Conservation (phyloP, 345 rosid genomes). For the Corymbia maculata region DNA sequence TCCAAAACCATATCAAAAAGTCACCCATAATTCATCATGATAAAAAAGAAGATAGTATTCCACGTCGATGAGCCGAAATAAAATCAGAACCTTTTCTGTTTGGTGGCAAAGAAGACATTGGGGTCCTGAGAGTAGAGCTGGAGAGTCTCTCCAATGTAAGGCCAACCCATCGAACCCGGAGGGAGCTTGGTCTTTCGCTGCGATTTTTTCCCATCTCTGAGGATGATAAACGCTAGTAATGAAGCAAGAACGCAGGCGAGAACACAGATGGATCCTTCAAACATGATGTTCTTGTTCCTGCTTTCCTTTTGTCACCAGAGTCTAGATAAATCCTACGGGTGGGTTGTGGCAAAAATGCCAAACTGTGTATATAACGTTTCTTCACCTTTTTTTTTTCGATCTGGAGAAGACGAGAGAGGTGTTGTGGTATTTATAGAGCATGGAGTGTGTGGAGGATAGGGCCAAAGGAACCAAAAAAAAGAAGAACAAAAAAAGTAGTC, state of each 20-base stretch:
- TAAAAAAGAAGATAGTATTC: neutral
- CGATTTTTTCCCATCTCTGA: constrained; percentile 4
- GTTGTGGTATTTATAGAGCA: neutral
- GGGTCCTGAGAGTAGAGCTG: constrained; percentile 69
- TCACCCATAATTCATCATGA: neutral
- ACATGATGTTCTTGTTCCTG: neutral
- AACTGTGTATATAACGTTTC: neutral
- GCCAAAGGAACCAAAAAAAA: neutral
- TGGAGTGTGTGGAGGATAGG: neutral
- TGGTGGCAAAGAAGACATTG: constrained; percentile 41
- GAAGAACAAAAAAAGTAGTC: neutral
- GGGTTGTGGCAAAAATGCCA: neutral
- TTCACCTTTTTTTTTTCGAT: neutral
- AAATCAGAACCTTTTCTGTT: constrained; percentile 41
- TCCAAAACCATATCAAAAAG: neutral
- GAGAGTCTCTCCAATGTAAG: constrained; percentile 59
- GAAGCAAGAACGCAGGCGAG: constrained; percentile 13
- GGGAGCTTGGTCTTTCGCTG: constrained; percentile 20
- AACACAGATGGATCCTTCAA: constrained; percentile 2
- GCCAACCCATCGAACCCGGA: constrained; percentile 80
- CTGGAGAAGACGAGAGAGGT: neutral
- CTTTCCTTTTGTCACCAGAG: neutral
- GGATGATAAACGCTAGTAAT: neutral
- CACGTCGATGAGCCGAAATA: neutral
- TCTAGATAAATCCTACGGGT: neutral